phyloP scores from a whole-genome alignment of 805 yeast species.

The Lipomyces chichibuensis region DNA sequence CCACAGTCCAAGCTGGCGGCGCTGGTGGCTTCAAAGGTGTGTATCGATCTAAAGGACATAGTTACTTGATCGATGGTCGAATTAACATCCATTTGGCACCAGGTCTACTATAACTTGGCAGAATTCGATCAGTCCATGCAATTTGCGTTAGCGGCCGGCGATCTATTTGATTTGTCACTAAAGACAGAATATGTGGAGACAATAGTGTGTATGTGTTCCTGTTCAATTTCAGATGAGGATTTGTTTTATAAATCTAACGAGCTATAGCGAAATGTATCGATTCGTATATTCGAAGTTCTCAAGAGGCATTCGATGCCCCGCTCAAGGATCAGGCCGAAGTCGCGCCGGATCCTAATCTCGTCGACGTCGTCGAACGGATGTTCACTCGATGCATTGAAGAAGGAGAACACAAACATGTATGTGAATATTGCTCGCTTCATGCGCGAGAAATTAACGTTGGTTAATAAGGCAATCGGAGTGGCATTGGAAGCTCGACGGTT shows the following conservation, averaged over 20 bases:
- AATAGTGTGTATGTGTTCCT: conserved; percentile 58
- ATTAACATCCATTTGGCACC: neutral
- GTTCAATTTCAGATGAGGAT: neutral
- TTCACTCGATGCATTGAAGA: conserved; percentile 71
- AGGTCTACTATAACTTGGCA: conserved; percentile 79
- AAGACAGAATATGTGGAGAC: conserved; percentile 89
- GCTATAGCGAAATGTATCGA: conserved; percentile 74
- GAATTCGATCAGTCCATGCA: conserved; percentile 89
- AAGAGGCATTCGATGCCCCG: conserved; percentile 48
- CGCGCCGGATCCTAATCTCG: conserved; percentile 58
- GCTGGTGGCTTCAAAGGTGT: conserved; percentile 81
- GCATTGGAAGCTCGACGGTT: conserved; percentile 85
- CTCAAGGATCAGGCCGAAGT: conserved; percentile 24
- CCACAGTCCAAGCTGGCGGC: conserved; percentile 84
- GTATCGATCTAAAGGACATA: neutral
- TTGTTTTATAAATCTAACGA: neutral
- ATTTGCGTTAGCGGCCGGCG: conserved; percentile 83
- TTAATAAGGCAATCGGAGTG: conserved; percentile 70
- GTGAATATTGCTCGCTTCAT: conserved; percentile 4
- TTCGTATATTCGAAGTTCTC: conserved; percentile 70
- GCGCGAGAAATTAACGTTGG: neutral
- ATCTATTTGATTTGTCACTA: conserved; percentile 72
- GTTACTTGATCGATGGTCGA: neutral
- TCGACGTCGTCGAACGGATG: conserved; percentile 81
- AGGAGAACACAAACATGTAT: conserved; percentile 65